phyloP scores from a whole-genome alignment of 129 eudicot species.

The Dittrichia graveolens region DNA sequence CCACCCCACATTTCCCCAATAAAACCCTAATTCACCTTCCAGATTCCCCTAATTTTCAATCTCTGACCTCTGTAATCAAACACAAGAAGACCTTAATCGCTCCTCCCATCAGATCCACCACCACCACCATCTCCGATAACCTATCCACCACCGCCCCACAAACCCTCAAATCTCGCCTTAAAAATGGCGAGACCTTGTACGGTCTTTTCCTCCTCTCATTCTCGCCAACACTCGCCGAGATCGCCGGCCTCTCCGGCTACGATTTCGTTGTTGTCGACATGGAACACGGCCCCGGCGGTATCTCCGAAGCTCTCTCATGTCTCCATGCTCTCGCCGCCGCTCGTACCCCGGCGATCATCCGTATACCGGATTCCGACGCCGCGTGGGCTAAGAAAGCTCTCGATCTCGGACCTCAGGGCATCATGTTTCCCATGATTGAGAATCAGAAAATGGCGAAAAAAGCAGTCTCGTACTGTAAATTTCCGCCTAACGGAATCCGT shows the following conservation, averaged over 20 bases:
- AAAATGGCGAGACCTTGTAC: constrained; percentile 73
- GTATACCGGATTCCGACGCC: constrained; percentile 65
- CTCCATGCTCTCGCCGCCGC: constrained; percentile 82
- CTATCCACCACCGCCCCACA: constrained; percentile 30
- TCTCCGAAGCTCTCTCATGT: constrained; percentile 63
- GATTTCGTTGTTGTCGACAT: constrained; percentile 86
- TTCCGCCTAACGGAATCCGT: constrained; percentile 85
- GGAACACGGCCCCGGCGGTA: constrained; percentile 90
- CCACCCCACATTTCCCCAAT: constrained; percentile 9
- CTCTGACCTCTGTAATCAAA: constrained; percentile 22
- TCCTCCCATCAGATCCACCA: constrained; percentile 32
- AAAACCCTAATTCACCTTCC: constrained; percentile 25
- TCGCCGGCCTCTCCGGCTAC: constrained; percentile 84
- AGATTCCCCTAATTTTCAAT: constrained; percentile 24
- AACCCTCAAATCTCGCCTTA: constrained; percentile 75
- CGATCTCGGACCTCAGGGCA: constrained; percentile 88
- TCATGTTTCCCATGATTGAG: constrained; percentile 97
- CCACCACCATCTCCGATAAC: constrained; percentile 29
- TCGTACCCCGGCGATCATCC: constrained; percentile 70
- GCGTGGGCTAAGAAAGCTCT: constrained; percentile 91
- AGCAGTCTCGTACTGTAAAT: constrained; percentile 79
- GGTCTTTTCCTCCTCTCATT: constrained; percentile 76
- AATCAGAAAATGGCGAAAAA: constrained; percentile 57
- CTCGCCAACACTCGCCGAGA: constrained; percentile 91
- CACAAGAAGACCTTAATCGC: constrained; percentile 12